A percentile compares a stretch with the other conserved stretches of the same genome.
phyloP scores from a whole-genome alignment of 164 flowering plant species.

The Annona cherimola region DNA sequence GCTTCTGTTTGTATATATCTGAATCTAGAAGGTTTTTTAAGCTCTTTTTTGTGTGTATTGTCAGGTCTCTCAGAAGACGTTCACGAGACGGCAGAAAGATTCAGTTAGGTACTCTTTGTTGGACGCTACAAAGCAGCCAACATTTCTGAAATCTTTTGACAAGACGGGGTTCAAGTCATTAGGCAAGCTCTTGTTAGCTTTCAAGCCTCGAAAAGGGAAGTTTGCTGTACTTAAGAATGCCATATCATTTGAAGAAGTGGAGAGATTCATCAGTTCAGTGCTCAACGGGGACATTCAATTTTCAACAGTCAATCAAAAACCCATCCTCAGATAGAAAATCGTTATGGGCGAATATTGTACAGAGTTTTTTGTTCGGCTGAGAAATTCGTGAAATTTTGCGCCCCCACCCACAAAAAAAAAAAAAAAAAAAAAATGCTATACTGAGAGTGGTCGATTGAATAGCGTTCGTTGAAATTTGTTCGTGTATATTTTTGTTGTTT shows the following conservation, averaged over 20 bases:
- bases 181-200: constrained; percentile 60
- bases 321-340: constrained; percentile 35
- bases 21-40: background rate
- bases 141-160: constrained; percentile 66
- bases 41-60: background rate
- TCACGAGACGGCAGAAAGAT: constrained; percentile 55
- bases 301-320: constrained; percentile 49
- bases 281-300: constrained; percentile 74
- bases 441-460: background rate
- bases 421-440: background rate
- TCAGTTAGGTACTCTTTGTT: constrained; percentile 55
- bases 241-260: constrained; percentile 51
- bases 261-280: constrained; percentile 61
- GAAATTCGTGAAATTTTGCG: no score
- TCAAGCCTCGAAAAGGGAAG: constrained; percentile 72
- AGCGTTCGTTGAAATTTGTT: background rate
- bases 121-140: constrained; percentile 64
- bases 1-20: background rate
- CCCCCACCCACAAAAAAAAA: no score
- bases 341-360: background rate
- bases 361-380: no score
- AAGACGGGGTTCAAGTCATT: constrained; percentile 56
- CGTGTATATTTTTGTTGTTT: no score
- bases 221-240: constrained; percentile 48
- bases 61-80: constrained; percentile 80